A percentile compares a stretch with the other conserved stretches of the same genome.
phyloP scores from a whole-genome alignment of 371 early-diverging fungal genomes.

The Mortierella sp. region DNA sequence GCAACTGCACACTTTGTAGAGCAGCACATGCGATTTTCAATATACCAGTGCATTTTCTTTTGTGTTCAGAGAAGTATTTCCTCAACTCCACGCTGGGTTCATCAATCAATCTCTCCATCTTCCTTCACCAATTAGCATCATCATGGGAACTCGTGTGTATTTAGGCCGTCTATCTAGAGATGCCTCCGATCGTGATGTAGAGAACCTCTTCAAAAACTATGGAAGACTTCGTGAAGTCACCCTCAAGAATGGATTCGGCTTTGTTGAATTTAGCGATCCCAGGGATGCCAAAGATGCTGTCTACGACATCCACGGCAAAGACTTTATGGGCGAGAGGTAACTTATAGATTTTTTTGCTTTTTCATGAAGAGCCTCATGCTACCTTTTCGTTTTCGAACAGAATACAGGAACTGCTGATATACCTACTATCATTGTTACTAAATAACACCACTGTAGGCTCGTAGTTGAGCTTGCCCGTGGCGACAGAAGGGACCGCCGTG shows the following conservation, averaged over 20 bases:
- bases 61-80: not conserved
- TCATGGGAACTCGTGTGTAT: conserved; percentile 75
- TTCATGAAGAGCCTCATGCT: not conserved
- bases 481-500: conserved; percentile 61
- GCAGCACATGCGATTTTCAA: conserved; percentile 8
- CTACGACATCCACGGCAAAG: conserved; percentile 75
- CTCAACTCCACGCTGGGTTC: not conserved
- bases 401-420: no score
- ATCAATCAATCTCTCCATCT: conserved; percentile 1
- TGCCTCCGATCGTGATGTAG: conserved; percentile 76
- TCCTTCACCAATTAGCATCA: conserved; percentile 3
- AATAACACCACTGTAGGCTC: conserved; percentile 59
- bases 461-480: conserved; percentile 84
- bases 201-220: conserved; percentile 74
- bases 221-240: conserved; percentile 82
- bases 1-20: no score
- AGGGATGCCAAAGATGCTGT: conserved; percentile 85
- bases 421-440: no score
- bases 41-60: conserved; percentile 1
- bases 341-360: conserved; percentile 1
- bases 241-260: conserved; percentile 81
- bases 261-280: conserved; percentile 79
- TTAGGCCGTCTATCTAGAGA: conserved; percentile 79
- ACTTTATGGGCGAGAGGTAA: conserved; percentile 84
- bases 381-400: not conserved